phyloP scores from a whole-genome alignment of 768 basidiomycete species.

The Rhodotorula toruloides region DNA sequence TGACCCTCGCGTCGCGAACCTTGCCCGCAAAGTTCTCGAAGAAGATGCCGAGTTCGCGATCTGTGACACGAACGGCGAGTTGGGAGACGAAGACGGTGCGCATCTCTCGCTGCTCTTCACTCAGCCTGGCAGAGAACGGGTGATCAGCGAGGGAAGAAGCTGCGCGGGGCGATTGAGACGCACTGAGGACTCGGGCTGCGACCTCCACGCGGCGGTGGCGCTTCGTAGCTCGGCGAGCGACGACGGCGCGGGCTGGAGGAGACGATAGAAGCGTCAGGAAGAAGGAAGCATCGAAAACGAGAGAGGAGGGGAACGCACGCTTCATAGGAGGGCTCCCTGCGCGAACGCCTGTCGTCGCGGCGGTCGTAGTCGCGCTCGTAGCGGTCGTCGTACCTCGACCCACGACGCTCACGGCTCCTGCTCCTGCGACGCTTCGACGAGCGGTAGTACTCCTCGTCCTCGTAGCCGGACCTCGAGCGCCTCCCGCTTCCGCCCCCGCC shows the following conservation, averaged over 20 bases:
- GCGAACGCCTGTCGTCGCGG: constrained; percentile 15
- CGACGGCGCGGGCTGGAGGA: constrained; percentile 51
- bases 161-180: constrained; percentile 27
- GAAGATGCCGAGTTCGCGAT: constrained; percentile 95
- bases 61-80: constrained; percentile 91
- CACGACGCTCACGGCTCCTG: constrained; percentile 24
- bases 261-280: constrained; percentile 24
- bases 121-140: constrained; percentile 26
- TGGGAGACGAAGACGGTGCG: constrained; percentile 98
- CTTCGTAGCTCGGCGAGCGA: constrained; percentile 39
- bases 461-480: constrained; percentile 12
- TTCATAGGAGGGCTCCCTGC: constrained; percentile 29
- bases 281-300: not conserved
- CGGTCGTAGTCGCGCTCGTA: constrained; percentile 44
- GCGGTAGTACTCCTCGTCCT: constrained; percentile 35
- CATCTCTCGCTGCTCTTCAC: constrained; percentile 91
- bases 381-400: constrained; percentile 54
- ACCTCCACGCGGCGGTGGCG: constrained; percentile 45
- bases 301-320: constrained; percentile 13
- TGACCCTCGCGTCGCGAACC: constrained; percentile 92
- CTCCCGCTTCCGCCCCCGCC: constrained; percentile 15
- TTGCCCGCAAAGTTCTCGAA: constrained; percentile 94
- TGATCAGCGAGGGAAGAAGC: constrained; percentile 47
- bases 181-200: constrained; percentile 49
- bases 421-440: constrained; percentile 47